Evolutionary conservation across 1,284 basidiomycete species (phyloP).

Genomic region (Athelia psychrophila): DNA sequence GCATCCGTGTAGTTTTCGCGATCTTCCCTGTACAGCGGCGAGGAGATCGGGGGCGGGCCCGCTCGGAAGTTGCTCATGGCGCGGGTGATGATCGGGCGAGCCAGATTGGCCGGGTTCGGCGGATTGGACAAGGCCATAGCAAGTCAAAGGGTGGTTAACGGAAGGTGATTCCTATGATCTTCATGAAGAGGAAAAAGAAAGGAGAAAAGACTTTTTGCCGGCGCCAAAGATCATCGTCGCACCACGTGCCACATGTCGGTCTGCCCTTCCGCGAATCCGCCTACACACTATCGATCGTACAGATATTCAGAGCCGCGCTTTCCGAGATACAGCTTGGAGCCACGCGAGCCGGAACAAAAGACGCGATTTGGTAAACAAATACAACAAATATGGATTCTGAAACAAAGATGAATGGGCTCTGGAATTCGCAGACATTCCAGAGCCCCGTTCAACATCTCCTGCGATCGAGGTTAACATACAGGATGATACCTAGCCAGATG

Average conservation of each 20-base stretch:
- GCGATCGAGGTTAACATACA: background rate
- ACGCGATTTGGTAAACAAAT: background rate
- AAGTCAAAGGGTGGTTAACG: slow-evolving; percentile 15
- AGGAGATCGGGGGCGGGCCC: slow-evolving; percentile 47
- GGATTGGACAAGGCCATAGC: slow-evolving; percentile 27
- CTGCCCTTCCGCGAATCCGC: too few species aligned
- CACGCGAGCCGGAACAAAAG: too few species aligned
- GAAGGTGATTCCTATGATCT: slow-evolving; percentile 44
- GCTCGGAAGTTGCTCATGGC: slow-evolving; percentile 40
- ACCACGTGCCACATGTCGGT: too few species aligned
- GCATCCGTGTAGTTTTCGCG: slow-evolving; percentile 40
- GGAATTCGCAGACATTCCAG: slow-evolving; percentile 3
- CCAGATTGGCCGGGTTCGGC: slow-evolving; percentile 17
- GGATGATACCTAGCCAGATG: background rate
- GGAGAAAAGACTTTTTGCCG: slow-evolving; percentile 18
- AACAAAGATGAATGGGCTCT: slow-evolving; percentile 3
- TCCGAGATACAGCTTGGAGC: too few species aligned
- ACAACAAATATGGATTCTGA: background rate
- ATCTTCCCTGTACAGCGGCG: slow-evolving; percentile 28
- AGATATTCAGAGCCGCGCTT: too few species aligned
- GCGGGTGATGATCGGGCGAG: slow-evolving; percentile 46
- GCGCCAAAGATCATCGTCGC: background rate
- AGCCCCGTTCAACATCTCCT: slow-evolving; percentile 7
- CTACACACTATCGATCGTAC: too few species aligned
- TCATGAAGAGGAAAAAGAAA: slow-evolving; percentile 48